Percentiles rank a stretch among this genome's conserved stretches.
Conservation (phyloP, 768 basidiomycete species). For the Phanerodontia chrysosporium region DNA sequence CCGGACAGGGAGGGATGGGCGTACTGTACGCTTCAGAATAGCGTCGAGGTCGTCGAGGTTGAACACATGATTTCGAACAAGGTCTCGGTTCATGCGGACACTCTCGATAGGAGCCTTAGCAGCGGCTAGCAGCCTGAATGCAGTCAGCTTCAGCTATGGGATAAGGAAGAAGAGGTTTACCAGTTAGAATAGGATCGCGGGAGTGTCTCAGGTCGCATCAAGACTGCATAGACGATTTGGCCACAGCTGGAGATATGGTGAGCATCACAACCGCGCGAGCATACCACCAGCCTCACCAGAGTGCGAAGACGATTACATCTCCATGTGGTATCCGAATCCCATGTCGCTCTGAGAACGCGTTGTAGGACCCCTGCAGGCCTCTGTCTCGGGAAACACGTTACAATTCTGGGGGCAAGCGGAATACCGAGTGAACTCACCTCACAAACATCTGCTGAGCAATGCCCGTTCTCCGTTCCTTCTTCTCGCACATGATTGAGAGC, state of each 20-base stretch:
- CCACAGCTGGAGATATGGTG: constrained; percentile 48
- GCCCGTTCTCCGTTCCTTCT: constrained; percentile 51
- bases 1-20: neutral
- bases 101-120: constrained; percentile 57
- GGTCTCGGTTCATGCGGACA: constrained; percentile 55
- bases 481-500: constrained; percentile 75
- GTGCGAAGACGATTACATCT: constrained; percentile 73
- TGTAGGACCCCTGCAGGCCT: constrained; percentile 88
- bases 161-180: constrained; percentile 36
- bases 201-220: constrained; percentile 79
- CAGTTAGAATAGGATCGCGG: constrained; percentile 73
- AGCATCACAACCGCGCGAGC: neutral
- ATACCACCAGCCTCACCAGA: constrained; percentile 46
- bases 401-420: neutral
- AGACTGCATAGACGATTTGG: constrained; percentile 80
- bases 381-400: constrained; percentile 33
- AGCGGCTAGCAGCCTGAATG: constrained; percentile 66
- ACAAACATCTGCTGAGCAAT: constrained; percentile 91
- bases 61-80: constrained; percentile 55
- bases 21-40: constrained; percentile 45
- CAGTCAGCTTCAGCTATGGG: neutral
- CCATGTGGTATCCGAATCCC: constrained; percentile 78
- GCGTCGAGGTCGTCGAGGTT: constrained; percentile 54
- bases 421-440: constrained; percentile 43
- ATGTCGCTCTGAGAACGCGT: constrained; percentile 63